These are phyloP conservation scores for Leishmania aethiopica DNA, from an alignment of 208 protist species.

Conservation along the genomic window DNA sequence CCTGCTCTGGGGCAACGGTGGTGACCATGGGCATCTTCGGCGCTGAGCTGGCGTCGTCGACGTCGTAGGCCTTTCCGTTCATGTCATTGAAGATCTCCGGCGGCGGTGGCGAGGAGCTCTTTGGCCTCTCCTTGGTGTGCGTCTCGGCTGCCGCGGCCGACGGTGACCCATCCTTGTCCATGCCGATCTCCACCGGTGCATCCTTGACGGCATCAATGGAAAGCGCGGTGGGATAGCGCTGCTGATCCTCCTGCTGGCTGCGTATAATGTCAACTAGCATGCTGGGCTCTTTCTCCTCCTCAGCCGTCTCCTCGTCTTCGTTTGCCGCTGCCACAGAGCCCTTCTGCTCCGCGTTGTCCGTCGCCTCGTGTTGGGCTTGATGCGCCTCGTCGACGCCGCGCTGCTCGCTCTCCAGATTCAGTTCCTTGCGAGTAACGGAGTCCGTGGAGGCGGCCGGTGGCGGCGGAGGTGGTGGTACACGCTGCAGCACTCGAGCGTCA, in stretches of 20 bases:
- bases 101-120: background rate
- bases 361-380: background rate
- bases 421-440: background rate
- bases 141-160: background rate
- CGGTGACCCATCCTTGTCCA: slow-evolving; percentile 7
- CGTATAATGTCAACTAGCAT: slow-evolving; percentile 17
- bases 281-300: slow-evolving; percentile 6
- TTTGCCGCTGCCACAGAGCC: background rate
- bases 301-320: slow-evolving; percentile 1
- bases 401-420: background rate
- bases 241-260: slow-evolving; percentile 22
- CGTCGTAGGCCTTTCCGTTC: background rate
- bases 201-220: slow-evolving; percentile 21
- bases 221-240: slow-evolving; percentile 26
- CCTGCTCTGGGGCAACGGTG: background rate
- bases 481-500: slow-evolving; percentile 33
- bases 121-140: background rate
- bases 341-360: background rate
- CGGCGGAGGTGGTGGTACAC: slow-evolving; percentile 31
- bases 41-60: background rate
- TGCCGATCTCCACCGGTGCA: slow-evolving; percentile 24
- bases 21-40: background rate
- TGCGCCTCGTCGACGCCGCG: background rate
- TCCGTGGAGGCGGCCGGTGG: background rate
- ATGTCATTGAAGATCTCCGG: background rate